A percentile compares a stretch with the other conserved stretches of the same genome.
Conservation (phyloP, 371 early-diverging fungal genomes). For the Parasitella parasitica region DNA sequence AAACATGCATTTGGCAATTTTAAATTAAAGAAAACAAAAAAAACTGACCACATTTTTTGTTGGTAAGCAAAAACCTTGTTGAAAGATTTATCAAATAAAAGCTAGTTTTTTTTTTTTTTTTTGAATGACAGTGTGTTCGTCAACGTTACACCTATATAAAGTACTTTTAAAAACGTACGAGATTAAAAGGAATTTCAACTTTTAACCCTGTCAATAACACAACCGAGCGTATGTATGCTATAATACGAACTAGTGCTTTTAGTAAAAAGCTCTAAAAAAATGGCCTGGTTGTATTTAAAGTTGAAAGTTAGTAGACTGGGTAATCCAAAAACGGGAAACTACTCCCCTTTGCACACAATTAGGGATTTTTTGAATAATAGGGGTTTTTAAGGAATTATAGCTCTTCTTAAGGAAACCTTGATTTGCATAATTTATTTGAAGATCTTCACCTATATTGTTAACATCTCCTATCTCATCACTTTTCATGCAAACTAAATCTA, state of each 20-base stretch:
- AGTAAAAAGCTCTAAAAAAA: neutral
- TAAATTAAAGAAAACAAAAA: neutral
- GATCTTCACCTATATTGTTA: slow-evolving; percentile 55
- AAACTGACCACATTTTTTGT: neutral
- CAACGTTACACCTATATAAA: neutral
- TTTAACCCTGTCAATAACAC: slow-evolving; percentile 52
- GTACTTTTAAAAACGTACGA: slow-evolving; percentile 9
- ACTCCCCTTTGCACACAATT: slow-evolving; percentile 59
- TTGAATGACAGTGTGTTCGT: neutral
- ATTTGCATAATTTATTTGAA: too few species aligned
- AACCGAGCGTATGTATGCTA: slow-evolving; percentile 61
- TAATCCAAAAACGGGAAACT: slow-evolving; percentile 58
- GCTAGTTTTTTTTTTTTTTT: too few species aligned
- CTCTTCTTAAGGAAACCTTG: neutral
- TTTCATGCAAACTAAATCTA: slow-evolving; percentile 61
- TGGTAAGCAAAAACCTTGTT: neutral
- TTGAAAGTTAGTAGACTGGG: slow-evolving; percentile 60
- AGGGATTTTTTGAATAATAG: slow-evolving; percentile 39
- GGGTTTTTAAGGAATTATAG: slow-evolving; percentile 22
- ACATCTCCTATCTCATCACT: slow-evolving; percentile 77
- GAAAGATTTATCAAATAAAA: too few species aligned
- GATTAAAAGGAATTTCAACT: slow-evolving; percentile 51
- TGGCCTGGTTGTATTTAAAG: slow-evolving; percentile 8
- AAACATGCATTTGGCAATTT: neutral
- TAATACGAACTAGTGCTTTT: neutral